Base-by-base conservation (phyloP, 1,284 basidiomycete species). In the Puccinia coronata region DNA sequence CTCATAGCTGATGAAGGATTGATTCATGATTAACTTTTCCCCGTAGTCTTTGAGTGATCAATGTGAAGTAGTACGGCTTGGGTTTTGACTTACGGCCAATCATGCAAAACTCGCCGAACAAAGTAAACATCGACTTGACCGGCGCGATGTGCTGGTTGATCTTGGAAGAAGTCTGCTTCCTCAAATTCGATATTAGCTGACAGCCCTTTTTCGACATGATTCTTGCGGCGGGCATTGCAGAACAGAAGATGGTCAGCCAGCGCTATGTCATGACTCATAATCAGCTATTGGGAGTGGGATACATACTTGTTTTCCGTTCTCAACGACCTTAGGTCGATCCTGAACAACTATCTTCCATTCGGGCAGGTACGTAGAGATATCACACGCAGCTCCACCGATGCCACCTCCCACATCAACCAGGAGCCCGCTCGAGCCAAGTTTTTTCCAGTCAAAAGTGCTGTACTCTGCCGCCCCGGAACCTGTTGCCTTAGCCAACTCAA, bases 351-450 rank as follows among this genome's bases (percentile, higher is more conserved):
- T 34, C n/a, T 71, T 71, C 47, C 69, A 71, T 31, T 18, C 69
- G 20, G 69, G 69, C 28, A 71, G 43, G 47, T 71, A 53, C 20
- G 31, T 47, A 31, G 47, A 49, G n/a, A 71, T 5, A 53, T 39
- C 43, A 71, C 53, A 71, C 28, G 69, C 43, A 25, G 69, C 69
- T 31, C 25, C 47, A 31, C 69, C 69, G 31, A 71, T 31, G 28
- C 69, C 69, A 34, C 69, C 69, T 6, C 69, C 69, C 28, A 71
- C 69, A 71, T 71, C 69, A 47, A 71, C 31, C 23, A 71, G 31
- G 47, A 39, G 51, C 23, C 69, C 69, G 4, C 18, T 71, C 2
- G 43, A 25, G 12, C 39, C 47, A 23, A 71, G 69, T 28, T 71
- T 71, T 14, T 31, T 1, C 69, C 69, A 71, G 28, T 71, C 69